Base-by-base conservation (phyloP, 148 eudicot genomes). In the Rhododendron molle region DNA sequence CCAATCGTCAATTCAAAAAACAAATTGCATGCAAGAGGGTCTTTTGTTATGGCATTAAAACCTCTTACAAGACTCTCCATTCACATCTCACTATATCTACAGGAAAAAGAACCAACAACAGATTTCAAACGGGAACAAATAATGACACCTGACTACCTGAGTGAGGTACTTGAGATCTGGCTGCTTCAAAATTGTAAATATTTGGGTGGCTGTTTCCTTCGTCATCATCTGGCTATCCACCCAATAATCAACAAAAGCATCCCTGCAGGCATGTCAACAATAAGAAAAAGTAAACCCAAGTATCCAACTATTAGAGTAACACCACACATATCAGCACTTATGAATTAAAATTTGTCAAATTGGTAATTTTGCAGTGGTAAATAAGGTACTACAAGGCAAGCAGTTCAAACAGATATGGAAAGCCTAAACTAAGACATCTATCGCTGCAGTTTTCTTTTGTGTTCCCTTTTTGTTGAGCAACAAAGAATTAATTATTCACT, bases 231-330 rank as follows among this genome's bases (percentile, higher is more conserved):
- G 94, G 77, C 95, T 93, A 89, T 92, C 89, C 83, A 96, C 93
- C 99, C 99, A 96, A 87, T 91, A 96, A 87, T 95, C 94, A 86
- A 93, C 95, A 95, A 96, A 96, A 65, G 94, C 93, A 90, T 96
- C 97, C 91, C 99, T 96, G 83, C 90, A 74, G 54, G 65, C 83
- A 89, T 30, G 77, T 49, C 21, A 18, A 85, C 78, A 43, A 81
- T 72, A 85, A 76, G 36, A 1, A 76, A 18, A 28, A n/a, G 2
- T 3, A 36, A 11, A 26, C 28, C 15, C 73, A 67, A 10, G 34
- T 67, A 80, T 52, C 38, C 21, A 80, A 6, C 82, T n/a, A 47
- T 3, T 3, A 49, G 13, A 7, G 15, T 28, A 79, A 47, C 82
- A 50, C 28, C 60, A 79, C 15, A n/a, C 18, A 5, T 78, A 18